phyloP scores from a whole-genome alignment of 306 rosid species.

The Quercus wislizeni region DNA sequence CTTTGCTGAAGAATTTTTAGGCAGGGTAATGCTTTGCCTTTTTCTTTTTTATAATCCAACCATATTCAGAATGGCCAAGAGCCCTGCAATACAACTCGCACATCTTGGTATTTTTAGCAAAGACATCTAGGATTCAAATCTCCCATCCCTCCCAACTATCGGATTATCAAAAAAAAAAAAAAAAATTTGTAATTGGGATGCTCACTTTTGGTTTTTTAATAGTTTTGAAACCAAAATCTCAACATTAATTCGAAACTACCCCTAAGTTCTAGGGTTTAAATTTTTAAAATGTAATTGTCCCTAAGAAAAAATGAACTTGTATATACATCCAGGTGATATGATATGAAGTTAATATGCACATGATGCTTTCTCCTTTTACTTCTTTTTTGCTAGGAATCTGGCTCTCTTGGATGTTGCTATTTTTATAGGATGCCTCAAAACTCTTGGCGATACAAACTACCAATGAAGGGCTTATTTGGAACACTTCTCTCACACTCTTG shows the following conservation, averaged over 20 bases:
- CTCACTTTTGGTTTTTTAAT: neutral
- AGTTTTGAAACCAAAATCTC: neutral
- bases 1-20: neutral
- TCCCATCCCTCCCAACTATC: fast-evolving
- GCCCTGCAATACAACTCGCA: fast-evolving
- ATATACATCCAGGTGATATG: neutral
- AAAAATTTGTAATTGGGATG: too few relatives aligned
- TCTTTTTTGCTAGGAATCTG: conserved; percentile 7
- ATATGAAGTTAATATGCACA: neutral
- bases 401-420: conserved; percentile 4
- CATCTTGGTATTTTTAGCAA: too few relatives aligned
- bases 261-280: neutral
- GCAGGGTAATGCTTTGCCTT: neutral
- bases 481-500: neutral
- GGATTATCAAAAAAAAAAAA: too few relatives aligned
- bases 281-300: neutral
- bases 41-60: neutral
- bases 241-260: too few relatives aligned
- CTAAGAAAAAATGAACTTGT: neutral
- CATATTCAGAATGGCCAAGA: too few relatives aligned
- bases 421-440: conserved; percentile 3
- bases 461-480: neutral
- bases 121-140: too few relatives aligned
- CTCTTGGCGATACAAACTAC: conserved; percentile 1
- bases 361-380: neutral